These are phyloP conservation scores for Zizania latifolia DNA, from an alignment of 176 grass and related monocot genomes.

Conservation along the genomic window DNA sequence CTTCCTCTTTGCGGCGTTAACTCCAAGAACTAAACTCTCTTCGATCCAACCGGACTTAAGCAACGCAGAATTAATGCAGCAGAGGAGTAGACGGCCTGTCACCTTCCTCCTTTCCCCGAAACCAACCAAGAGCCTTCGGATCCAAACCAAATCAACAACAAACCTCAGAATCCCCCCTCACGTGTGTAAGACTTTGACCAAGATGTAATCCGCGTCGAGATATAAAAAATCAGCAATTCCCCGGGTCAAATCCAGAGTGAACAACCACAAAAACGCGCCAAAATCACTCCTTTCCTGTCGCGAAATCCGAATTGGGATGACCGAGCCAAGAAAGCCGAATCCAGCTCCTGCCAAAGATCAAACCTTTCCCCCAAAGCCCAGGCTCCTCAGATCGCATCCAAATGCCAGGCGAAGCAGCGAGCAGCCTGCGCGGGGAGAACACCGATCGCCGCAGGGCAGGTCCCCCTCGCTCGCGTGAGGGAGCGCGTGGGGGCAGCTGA, in stretches of 20 bases:
- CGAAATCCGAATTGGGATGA: neutral
- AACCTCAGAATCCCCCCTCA: neutral
- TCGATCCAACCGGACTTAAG: neutral
- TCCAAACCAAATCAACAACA: neutral
- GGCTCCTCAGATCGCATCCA: conserved; percentile 10
- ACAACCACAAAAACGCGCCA: neutral
- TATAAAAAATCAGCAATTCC: neutral
- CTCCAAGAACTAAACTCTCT: conserved; percentile 11
- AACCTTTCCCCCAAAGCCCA: neutral
- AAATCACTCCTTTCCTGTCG: neutral
- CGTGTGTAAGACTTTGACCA: conserved; percentile 16
- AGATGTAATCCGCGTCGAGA: neutral
- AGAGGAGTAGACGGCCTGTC: neutral
- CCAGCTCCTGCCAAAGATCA: conserved; percentile 12
- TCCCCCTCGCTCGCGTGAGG: neutral
- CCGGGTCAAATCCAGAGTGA: conserved; percentile 18
- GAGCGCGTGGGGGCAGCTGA: neutral
- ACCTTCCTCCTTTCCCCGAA: neutral
- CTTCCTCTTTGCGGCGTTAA: neutral
- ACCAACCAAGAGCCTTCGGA: conserved; percentile 12
- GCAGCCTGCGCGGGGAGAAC: neutral
- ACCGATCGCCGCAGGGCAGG: neutral
- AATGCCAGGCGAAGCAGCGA: neutral
- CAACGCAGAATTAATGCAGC: neutral
- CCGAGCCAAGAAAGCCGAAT: neutral